Evolutionary conservation across 2,329 filamentous ascomycete species (phyloP).

Genomic region (Diaporthe sp.): DNA sequence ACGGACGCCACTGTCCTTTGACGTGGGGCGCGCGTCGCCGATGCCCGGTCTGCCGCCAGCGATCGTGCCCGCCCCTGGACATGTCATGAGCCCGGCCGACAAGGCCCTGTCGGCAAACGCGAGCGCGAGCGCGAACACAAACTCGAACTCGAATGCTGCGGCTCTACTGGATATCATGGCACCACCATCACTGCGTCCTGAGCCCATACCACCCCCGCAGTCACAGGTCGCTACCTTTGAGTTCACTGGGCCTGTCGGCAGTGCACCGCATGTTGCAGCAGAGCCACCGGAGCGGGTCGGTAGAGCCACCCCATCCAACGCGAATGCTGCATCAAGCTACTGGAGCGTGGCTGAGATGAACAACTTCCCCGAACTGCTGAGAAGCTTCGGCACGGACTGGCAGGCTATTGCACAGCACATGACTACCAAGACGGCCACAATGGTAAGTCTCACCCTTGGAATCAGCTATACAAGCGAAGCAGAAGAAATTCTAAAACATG

Average conservation of each 20-base stretch:
- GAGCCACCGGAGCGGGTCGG: constrained; percentile 55
- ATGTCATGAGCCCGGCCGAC: constrained; percentile 39
- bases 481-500: constrained; percentile 42
- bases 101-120: constrained; percentile 25
- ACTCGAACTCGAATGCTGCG: constrained; percentile 23
- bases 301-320: constrained; percentile 54
- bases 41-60: constrained; percentile 58
- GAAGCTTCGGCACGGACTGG: constrained; percentile 85
- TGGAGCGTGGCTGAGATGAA: constrained; percentile 87
- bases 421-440: constrained; percentile 87
- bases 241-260: constrained; percentile 54
- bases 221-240: constrained; percentile 65
- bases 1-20: constrained; percentile 38
- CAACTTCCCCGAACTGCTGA: constrained; percentile 80
- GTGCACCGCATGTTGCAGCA: constrained; percentile 14
- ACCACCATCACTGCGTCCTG: constrained; percentile 67
- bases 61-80: constrained; percentile 49
- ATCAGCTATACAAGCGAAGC: no score
- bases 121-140: constrained; percentile 40
- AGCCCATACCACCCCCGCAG: constrained; percentile 62
- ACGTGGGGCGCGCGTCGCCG: constrained; percentile 41
- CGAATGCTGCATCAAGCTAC: constrained; percentile 79
- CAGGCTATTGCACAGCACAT: constrained; percentile 80
- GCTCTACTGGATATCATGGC: constrained; percentile 65
- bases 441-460: constrained; percentile 66